phyloP scores from a whole-genome alignment of 2,329 filamentous ascomycete genomes.

The Sclerotinia spermophila region DNA sequence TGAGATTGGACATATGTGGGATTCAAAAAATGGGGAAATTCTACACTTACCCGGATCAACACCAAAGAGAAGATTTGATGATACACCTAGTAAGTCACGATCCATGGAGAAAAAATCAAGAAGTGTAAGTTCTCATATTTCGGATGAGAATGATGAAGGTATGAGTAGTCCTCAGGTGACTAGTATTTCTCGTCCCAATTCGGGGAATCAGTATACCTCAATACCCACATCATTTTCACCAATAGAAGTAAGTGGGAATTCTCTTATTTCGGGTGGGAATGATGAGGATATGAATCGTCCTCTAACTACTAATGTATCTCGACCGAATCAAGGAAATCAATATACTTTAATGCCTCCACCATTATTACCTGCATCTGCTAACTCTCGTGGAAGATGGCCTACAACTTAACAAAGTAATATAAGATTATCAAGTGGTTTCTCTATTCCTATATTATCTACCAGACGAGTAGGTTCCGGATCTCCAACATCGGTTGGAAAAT shows the following conservation, averaged over 20 bases:
- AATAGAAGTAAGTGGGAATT: neutral
- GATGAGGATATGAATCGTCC: neutral
- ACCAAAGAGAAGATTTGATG: neutral
- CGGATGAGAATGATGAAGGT: neutral
- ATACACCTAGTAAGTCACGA: neutral
- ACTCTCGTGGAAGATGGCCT: neutral
- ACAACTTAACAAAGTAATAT: neutral
- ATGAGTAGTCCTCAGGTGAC: neutral
- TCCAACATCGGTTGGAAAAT: neutral
- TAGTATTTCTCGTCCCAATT: neutral
- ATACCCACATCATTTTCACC: no score
- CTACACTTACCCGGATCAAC: neutral
- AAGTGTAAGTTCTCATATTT: neutral
- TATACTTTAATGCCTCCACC: neutral
- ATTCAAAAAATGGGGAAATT: neutral
- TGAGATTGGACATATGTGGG: neutral
- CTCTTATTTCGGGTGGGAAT: neutral
- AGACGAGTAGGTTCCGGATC: neutral
- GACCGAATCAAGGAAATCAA: neutral
- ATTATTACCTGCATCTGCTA: neutral
- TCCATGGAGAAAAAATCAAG: neutral
- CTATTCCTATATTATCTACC: neutral
- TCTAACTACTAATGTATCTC: neutral
- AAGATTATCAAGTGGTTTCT: neutral
- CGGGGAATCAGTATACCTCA: neutral